Conservation (phyloP, 345 rosid species). For the Sonneratia caseolaris region DNA sequence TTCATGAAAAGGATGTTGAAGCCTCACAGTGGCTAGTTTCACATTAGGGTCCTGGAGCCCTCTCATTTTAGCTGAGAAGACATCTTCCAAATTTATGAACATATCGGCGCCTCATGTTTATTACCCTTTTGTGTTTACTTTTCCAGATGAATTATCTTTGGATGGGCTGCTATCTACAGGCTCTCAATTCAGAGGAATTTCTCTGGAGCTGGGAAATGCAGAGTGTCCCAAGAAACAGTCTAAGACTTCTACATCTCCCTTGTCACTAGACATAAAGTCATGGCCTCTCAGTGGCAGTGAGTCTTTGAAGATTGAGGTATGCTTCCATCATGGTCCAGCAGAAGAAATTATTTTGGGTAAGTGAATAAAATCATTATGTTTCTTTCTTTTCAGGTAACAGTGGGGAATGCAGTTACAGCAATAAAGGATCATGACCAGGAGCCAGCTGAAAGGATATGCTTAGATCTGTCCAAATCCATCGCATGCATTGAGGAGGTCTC, state of each 20-base stretch:
- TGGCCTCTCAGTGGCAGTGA: constrained; percentile 10
- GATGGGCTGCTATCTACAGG: too few species aligned
- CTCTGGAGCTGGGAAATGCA: constrained; percentile 7
- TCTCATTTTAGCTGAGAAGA: neutral
- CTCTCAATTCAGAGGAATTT: too few species aligned
- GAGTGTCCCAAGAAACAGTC: constrained; percentile 9
- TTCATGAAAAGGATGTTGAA: neutral
- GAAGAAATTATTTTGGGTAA: neutral
- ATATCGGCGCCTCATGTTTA: neutral
- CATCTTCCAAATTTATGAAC: neutral
- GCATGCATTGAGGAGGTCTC: constrained; percentile 13
- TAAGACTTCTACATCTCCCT: constrained; percentile 5
- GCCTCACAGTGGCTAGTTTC: neutral
- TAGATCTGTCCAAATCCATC: constrained; percentile 18
- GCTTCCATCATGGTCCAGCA: neutral
- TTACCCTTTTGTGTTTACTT: neutral
- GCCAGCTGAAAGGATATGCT: constrained; percentile 14
- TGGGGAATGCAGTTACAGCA: constrained; percentile 4
- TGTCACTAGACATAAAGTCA: constrained; percentile 8
- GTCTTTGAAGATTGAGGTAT: constrained; percentile 19
- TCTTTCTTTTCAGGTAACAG: constrained; percentile 1
- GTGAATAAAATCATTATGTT: neutral
- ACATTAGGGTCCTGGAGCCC: neutral
- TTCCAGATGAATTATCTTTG: constrained; percentile 11
- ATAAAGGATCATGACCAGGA: constrained; percentile 3